phyloP scores from a whole-genome alignment of 768 basidiomycete genomes.

The Hygrocybe punicea region DNA sequence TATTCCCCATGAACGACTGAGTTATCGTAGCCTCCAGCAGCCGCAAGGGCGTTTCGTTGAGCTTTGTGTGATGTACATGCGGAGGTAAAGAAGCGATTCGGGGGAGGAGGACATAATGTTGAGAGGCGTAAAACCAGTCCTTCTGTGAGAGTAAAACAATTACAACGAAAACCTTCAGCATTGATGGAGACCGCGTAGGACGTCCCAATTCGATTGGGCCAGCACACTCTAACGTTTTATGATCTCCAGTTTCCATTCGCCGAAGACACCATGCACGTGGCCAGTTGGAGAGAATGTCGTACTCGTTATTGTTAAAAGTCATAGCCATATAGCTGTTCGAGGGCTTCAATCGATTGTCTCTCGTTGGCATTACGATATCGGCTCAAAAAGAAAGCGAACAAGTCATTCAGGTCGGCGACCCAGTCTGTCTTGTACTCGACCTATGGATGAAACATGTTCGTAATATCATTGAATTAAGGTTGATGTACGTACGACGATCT shows the following conservation, averaged over 20 bases:
- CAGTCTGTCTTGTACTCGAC: slow-evolving; percentile 15
- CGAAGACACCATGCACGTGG: slow-evolving; percentile 10
- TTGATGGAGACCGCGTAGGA: neutral
- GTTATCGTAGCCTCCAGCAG: neutral
- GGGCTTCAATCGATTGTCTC: slow-evolving; percentile 13
- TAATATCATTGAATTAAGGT: neutral
- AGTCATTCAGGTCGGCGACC: slow-evolving; percentile 10
- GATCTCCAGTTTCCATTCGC: neutral
- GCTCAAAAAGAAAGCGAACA: slow-evolving; percentile 1
- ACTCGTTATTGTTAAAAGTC: slow-evolving; percentile 15
- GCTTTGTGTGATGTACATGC: neutral
- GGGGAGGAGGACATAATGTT: too few relatives aligned
- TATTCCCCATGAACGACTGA: neutral
- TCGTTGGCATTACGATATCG: slow-evolving; percentile 4
- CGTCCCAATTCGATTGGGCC: neutral
- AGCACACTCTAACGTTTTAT: neutral
- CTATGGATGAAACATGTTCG: slow-evolving; percentile 3
- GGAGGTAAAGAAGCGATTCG: neutral
- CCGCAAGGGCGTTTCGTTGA: neutral
- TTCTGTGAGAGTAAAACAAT: slow-evolving; percentile 1
- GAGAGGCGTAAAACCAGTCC: slow-evolving; percentile 1
- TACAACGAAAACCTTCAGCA: neutral
- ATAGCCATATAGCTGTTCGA: slow-evolving; percentile 16
- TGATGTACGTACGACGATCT: slow-evolving; percentile 9
- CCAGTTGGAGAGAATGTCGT: slow-evolving; percentile 16